These are phyloP conservation scores for Penicillium sp. DNA, from an alignment of 2,329 filamentous ascomycete genomes.

Conservation along the genomic window DNA sequence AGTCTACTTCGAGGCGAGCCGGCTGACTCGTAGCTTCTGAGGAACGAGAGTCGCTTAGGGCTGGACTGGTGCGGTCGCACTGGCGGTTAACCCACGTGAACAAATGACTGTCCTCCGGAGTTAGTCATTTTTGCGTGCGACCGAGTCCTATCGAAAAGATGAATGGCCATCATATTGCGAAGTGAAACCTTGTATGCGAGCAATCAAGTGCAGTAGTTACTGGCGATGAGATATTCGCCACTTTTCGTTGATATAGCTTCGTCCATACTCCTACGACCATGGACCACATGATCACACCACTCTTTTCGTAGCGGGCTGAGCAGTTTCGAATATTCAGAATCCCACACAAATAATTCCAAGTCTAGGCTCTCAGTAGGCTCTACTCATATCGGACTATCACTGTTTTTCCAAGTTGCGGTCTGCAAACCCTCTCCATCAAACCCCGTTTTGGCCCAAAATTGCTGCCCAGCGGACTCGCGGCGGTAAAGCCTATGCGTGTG, in stretches of 20 bases:
- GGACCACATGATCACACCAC: background rate
- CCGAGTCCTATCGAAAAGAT: background rate
- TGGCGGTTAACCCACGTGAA: conserved; percentile 8
- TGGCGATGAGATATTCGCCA: background rate
- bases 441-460: conserved; percentile 33
- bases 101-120: conserved; percentile 5
- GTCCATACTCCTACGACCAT: no score
- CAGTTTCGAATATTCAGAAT: background rate
- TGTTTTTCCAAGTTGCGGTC: conserved; percentile 31
- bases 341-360: conserved; percentile 3
- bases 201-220: background rate
- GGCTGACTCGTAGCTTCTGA: background rate
- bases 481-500: conserved; percentile 39
- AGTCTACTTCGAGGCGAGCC: conserved; percentile 11
- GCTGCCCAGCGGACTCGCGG: conserved; percentile 39
- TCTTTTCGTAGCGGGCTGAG: background rate
- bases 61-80: conserved; percentile 19
- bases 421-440: conserved; percentile 22
- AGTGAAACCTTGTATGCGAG: background rate
- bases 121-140: conserved; percentile 1
- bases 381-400: background rate
- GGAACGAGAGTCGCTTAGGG: conserved; percentile 14
- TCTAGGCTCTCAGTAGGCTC: background rate
- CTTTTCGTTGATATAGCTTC: background rate
- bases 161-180: background rate